These are phyloP conservation scores for Citrus trifoliata DNA, from an alignment of 345 rosid species.

Conservation along the genomic window DNA sequence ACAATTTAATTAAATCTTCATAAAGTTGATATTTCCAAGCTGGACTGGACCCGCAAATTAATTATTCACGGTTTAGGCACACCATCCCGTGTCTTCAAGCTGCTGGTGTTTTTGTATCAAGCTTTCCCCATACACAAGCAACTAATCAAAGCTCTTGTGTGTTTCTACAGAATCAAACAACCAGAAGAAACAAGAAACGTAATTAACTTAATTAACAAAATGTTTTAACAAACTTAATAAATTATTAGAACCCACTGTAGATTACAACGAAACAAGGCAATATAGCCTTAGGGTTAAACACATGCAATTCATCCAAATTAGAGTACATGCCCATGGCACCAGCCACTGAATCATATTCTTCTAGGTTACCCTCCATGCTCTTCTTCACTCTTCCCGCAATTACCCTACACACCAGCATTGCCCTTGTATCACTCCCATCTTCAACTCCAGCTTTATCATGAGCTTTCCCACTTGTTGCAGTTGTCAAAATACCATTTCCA, in stretches of 20 bases:
- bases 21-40: neutral
- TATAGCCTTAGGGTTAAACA: constrained; percentile 62
- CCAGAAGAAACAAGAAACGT: neutral
- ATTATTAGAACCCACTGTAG: constrained; percentile 43
- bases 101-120: neutral
- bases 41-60: constrained; percentile 11
- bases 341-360: constrained; percentile 62
- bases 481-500: constrained; percentile 56
- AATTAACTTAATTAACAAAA: neutral
- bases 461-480: constrained; percentile 76
- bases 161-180: neutral
- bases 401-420: constrained; percentile 81
- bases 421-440: constrained; percentile 39
- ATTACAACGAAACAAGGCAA: constrained; percentile 85
- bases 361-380: constrained; percentile 34
- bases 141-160: neutral
- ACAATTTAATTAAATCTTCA: neutral
- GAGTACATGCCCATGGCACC: constrained; percentile 54
- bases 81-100: neutral
- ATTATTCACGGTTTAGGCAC: constrained; percentile 6
- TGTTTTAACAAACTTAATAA: neutral
- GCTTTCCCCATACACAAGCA: neutral
- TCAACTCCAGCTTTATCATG: constrained; percentile 47
- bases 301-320: constrained; percentile 62
- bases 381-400: constrained; percentile 76